Conservation (phyloP, 805 yeast species). For the Starmerella potacharoeniae region DNA sequence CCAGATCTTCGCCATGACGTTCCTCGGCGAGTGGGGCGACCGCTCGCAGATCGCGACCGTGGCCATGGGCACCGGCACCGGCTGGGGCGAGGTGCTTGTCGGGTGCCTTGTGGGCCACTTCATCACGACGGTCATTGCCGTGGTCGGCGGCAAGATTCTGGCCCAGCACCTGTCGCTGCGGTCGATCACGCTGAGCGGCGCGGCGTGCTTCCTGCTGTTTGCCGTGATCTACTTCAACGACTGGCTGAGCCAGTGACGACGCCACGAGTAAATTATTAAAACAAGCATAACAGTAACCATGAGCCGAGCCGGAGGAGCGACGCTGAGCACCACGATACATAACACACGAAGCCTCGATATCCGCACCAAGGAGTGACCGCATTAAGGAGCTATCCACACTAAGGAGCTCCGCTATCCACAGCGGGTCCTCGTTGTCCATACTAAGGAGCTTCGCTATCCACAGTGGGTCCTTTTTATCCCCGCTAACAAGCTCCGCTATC, state of each 20-base stretch:
- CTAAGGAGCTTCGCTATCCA: too few species aligned
- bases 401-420: background rate
- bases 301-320: too few species aligned
- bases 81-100: constrained; percentile 75
- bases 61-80: constrained; percentile 96
- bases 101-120: constrained; percentile 91
- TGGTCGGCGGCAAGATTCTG: constrained; percentile 78
- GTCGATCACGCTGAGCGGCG: constrained; percentile 84
- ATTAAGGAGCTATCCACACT: too few species aligned
- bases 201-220: constrained; percentile 73
- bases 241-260: constrained; percentile 10
- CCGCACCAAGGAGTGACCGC: too few species aligned
- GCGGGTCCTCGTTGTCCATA: too few species aligned
- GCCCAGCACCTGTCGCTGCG: constrained; percentile 87
- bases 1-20: constrained; percentile 91
- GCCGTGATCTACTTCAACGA: constrained; percentile 69
- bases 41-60: constrained; percentile 96
- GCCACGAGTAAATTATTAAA: background rate
- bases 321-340: too few species aligned
- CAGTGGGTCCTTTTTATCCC: too few species aligned
- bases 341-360: too few species aligned
- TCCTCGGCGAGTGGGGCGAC: constrained; percentile 98
- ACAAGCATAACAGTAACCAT: background rate
- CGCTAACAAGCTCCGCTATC: too few species aligned
- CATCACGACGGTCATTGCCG: constrained; percentile 81